Base-by-base conservation (phyloP, 208 protist genomes). In the Endotrypanum monterogeii region DNA sequence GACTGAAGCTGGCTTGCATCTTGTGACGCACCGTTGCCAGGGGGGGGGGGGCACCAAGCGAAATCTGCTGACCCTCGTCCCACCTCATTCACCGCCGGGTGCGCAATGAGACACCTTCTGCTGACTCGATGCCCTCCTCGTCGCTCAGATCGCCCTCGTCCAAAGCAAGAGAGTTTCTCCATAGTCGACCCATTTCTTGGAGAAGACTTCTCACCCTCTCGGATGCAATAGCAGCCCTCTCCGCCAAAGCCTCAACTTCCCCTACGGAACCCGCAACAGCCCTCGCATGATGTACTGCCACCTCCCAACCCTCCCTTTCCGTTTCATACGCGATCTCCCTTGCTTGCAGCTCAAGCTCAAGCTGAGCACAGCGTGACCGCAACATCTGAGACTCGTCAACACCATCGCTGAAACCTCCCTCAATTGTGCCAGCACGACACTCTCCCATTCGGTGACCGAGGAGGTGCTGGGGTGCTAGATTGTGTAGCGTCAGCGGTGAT, bases 171-270 rank as follows among this genome's bases (percentile, higher is more conserved):
- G 67, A 79, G 25, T 62, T 62, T 46, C 50, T 67, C 67, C 74
- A 79, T 37, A 79, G 48, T 14, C 67, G 74, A 37, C 55, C 68
- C 74, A 79, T 79, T 52, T 79, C 74, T 23, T 68, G 67, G 44
- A 79, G 44, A 16, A 79, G 58, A 3, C 46, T 37, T 14, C 28
- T 48, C 44, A 69, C 58, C 63, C 60, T 72, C 56, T 56, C 67
- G 18, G 67, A 79, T 25, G 50, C 68, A 7, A 58, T 58, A 39
- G 16, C 50, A 6, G 56, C 66, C 66, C 73, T 56, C 41, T 51
- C 48, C 39, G 73, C 74, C 5, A 56, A 67, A n/a, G 74, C 67
- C 41, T 79, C 74, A 1, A 73, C 74, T 58, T 79, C 74, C 30
- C 74, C 50, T 50, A 79, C 68, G 57, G 28, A 48, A 20, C 46